A percentile compares a stretch with the other conserved stretches of the same genome.
Evolutionary conservation across 352 stramenopile genomes (phyloP).

Genomic region (Elongisporangium prolatum): DNA sequence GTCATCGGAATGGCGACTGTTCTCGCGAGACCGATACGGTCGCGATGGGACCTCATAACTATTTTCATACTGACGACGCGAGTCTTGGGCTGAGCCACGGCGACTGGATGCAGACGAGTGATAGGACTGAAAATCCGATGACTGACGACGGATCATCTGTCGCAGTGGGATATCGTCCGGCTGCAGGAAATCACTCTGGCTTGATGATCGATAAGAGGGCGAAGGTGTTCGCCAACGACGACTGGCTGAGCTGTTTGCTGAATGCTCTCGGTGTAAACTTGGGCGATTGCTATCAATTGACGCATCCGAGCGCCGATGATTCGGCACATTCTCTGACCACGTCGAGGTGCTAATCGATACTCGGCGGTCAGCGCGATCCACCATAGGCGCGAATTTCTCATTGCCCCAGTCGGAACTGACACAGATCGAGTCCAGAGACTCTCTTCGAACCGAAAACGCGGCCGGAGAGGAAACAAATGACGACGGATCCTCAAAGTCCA

Average conservation of each 20-base stretch:
- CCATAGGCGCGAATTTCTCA: constrained; percentile 7
- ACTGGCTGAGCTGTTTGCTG: not conserved
- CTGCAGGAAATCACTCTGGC: not conserved
- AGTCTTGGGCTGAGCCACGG: not conserved
- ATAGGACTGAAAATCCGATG: not conserved
- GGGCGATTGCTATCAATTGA: constrained; percentile 12
- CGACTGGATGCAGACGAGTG: not conserved
- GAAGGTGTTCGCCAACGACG: not conserved
- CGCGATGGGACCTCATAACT: not conserved
- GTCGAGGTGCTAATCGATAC: constrained; percentile 1
- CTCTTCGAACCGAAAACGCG: constrained; percentile 7
- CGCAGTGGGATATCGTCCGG: not conserved
- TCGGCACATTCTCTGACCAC: constrained; percentile 16
- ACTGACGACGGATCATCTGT: not conserved
- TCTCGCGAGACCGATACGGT: not conserved
- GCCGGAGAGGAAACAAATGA: not conserved
- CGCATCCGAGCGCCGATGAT: constrained; percentile 21
- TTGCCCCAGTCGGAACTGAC: constrained; percentile 37
- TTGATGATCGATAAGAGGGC: not conserved
- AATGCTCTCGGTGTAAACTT: constrained; percentile 2
- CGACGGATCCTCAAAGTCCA: not conserved
- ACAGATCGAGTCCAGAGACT: constrained; percentile 31
- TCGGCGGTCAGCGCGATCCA: not conserved
- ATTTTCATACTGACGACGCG: not conserved
- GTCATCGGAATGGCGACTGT: not conserved